Base-by-base conservation (phyloP, 768 basidiomycete species). In the Suillus paluster region DNA sequence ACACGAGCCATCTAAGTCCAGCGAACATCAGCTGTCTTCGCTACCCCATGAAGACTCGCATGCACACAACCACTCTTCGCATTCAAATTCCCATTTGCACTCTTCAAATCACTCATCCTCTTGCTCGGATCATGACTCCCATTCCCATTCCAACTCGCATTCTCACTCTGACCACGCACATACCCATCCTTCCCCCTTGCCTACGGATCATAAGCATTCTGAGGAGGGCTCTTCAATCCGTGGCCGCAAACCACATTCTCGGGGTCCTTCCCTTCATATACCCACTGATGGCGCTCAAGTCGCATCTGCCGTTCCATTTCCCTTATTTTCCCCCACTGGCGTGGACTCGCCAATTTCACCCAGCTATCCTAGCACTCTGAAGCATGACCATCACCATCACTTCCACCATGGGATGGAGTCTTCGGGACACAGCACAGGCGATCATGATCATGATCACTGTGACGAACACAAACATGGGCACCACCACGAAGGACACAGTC, bases 401-500 rank as follows among this genome's bases (percentile, higher is more conserved):
- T 69, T 71, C 21, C 64, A 75, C 23, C 63, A 70, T 39, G 59
- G 66, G 41, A 48, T 60, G 66, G 63, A 54, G 17, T 38, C 59
- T 56, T 59, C 23, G 19, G 58, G 59, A 25, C 36, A 60, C 38
- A 42, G 25, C 50, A 80, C 38, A 4, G 38, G 23, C 17, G 64
- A 82, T 60, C 77, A 75, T n/a, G 73, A 82, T 63, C 81, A 87
- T 63, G 74, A 79, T n/a, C 83, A 84, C 66, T 65, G 79, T 54
- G 83, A 85, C 64, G 77, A 82, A 52, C 86, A 88, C 72, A 73
- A 77, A 3, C 87, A 84, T 68, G 73, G 76, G 45, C 81, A 81
- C 34, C 75, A 79, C 12, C 90, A 89, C 67, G 91, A 95, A 74
- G 90, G 92, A 1, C 95, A 97, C 70, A 94, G 92, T 75, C 94